Base-by-base conservation (phyloP, 176 grass and related monocot genomes). In the Eragrostis curvula region DNA sequence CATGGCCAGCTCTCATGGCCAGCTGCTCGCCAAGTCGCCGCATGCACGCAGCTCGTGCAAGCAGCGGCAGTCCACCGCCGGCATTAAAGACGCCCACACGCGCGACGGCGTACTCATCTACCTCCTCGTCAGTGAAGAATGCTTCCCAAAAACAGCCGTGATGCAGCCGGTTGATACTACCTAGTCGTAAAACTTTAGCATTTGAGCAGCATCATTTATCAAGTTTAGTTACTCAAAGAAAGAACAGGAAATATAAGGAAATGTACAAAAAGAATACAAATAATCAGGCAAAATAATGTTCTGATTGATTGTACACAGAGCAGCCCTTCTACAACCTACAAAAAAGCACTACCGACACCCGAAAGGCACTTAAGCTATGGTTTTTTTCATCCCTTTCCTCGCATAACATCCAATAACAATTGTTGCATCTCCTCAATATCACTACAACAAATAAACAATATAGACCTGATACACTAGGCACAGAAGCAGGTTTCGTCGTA, bases 401-500 rank as follows among this genome's bases (percentile, higher is more conserved):
- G 27, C 80, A 28, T 20, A 17, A 60, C 68, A 88, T 57, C 42
- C 20, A 71, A 55, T 3, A 71, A 78, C 70, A 81, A 82, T 58
- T 12, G 51, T 39, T 51, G 16, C 18, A n/a, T 61, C 32, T 78
- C 56, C 48, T 80, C 77, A 24, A 69, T 79, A 20, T 56, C 58
- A 44, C 62, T 52, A 70, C n/a, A 80, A 64, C 56, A 25, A 73
- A 28, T 8, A 76, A 81, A 52, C 11, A 12, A 70, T 62, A 73
- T 27, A 74, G 40, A 85, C 63, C 52, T 24, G 68, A 75, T 36
- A 85, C 70, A 30, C 62, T 68, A 63, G 17, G 30, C 39, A 48
- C 53, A 61, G 27, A 13, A 70, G 24, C 30, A 58, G 56, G 32
- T 83, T 49, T 42, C 36, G 58, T 68, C 48, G 48, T 78, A 75